These are phyloP conservation scores for Aspergillus funiculosus DNA, from an alignment of 495 filamentous ascomycete species.

Conservation along the genomic window DNA sequence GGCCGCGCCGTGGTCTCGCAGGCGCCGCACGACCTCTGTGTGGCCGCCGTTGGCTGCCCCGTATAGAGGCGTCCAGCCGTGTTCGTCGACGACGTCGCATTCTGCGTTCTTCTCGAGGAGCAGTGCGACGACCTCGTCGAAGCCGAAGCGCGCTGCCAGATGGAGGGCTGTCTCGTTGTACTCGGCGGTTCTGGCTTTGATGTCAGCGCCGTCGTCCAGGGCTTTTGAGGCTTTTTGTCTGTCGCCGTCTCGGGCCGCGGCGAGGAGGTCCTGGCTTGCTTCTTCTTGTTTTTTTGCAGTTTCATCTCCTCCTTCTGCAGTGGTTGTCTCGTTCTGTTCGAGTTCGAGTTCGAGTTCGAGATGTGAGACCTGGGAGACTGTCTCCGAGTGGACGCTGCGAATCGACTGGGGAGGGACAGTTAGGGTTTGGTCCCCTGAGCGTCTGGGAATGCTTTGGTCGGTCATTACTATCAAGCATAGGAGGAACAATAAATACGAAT, in stretches of 20 bases:
- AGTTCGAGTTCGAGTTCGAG: no score
- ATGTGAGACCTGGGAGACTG: no score
- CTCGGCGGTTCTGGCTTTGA: not conserved
- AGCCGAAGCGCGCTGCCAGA: not conserved
- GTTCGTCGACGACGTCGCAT: not conserved
- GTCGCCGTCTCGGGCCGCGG: not conserved
- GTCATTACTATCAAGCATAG: no score
- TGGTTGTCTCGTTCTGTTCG: no score
- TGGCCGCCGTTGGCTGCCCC: not conserved
- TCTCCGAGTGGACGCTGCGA: no score
- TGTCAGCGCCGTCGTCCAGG: not conserved
- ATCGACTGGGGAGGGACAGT: no score
- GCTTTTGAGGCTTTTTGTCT: not conserved
- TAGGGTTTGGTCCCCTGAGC: no score
- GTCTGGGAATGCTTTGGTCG: no score
- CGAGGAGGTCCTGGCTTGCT: not conserved
- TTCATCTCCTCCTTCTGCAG: no score
- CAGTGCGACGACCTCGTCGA: not conserved
- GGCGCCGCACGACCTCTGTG: not conserved
- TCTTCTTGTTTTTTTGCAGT: no score
- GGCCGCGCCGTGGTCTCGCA: not conserved
- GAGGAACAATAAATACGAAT: no score
- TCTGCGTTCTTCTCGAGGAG: not conserved
- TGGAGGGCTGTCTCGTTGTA: not conserved
- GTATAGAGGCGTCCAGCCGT: not conserved